phyloP scores from a whole-genome alignment of 2,329 filamentous ascomycete genomes.

The Cryphonectria nitschkei region DNA sequence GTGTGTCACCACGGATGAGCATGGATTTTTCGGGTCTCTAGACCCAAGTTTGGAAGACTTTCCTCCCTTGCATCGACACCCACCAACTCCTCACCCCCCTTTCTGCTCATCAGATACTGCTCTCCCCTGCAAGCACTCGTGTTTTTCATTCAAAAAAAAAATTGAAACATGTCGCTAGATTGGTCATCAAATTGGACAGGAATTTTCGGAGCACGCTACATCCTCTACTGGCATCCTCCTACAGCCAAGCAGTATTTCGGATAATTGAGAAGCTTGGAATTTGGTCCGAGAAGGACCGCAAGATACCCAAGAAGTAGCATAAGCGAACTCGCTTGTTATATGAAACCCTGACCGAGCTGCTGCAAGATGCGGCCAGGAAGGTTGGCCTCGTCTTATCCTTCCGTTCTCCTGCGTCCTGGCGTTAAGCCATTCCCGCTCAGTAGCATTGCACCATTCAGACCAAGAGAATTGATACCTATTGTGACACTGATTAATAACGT shows the following conservation, averaged over 20 bases:
- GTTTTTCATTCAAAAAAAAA: background rate
- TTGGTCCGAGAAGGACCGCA: background rate
- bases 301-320: background rate
- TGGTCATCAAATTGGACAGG: background rate
- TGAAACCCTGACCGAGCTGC: background rate
- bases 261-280: background rate
- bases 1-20: background rate
- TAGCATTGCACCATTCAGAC: background rate
- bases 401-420: background rate
- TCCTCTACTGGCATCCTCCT: background rate
- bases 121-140: background rate
- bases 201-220: background rate
- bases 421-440: background rate
- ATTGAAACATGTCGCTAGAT: background rate
- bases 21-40: background rate
- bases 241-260: background rate
- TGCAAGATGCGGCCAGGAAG: background rate
- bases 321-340: slow-evolving; percentile 1
- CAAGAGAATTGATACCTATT: background rate
- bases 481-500: slow-evolving; percentile 1
- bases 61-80: background rate
- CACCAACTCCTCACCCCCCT: background rate
- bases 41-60: background rate
- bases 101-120: background rate
- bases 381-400: background rate